Evolutionary conservation across 208 protist species (phyloP), one percentile per base, ranked within the genome.

Genomic region (Balamuthia mandrillaris): DNA sequence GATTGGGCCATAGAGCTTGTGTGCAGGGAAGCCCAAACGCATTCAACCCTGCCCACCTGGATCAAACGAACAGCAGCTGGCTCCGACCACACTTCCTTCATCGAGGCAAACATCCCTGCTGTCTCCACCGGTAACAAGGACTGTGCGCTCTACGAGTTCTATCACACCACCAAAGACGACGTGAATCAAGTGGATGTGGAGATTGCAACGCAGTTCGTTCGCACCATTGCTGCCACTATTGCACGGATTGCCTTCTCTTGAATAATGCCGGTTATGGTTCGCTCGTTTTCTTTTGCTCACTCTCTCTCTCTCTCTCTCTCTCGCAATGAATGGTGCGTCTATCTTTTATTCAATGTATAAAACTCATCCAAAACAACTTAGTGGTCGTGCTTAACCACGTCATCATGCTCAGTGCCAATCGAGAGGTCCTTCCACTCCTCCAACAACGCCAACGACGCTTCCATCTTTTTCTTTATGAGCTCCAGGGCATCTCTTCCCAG

Each of bases 401-500:
- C 14, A 21, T 54, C 47, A 18, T 54, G 66, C 12, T 47, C 66
- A 27, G 66, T 75, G 24, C 66, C 66, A 4, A 75, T 39, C 0
- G 66, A 54, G 21, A 75, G 41, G 3, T 75, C 66, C 42, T 75
- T 75, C 66, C 66, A 75, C 41, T 75, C 66, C 1, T 75, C 41
- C 7, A 75, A 45, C 21, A 63, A 44, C 18, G 72, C 9, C 9
- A 33, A 21, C 66, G 61, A 2, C 2, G 10, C 6, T 33, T 12
- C 49, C 18, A 81, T 6, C 49, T 27, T 35, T 39, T 12, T 41
- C 42, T 75, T 75, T 39, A 45, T 45, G 42, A 18, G 47, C 24
- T 41, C 54, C 1, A 5, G 54, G 41, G 66, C 41, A 31, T 75
- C 66, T 1, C 0, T 4, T 24, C 66, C 66, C 0, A 75, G 66